Evolutionary conservation across 2,329 filamentous ascomycete species (phyloP).

Genomic region (Pseudopithomyces maydicus): DNA sequence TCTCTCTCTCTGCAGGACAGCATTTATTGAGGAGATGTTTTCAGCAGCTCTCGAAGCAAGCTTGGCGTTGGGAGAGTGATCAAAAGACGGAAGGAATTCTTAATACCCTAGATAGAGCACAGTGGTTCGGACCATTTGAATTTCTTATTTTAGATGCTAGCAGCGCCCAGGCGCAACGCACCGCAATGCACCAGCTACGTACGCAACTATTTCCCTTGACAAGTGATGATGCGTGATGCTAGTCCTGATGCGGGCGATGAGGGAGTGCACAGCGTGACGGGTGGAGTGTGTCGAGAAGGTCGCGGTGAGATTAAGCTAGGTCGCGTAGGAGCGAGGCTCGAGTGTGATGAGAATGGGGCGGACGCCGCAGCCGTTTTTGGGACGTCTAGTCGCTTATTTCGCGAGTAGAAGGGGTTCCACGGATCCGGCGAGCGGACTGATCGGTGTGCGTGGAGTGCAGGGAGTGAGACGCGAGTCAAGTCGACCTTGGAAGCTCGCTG

Average conservation of each 20-base stretch:
- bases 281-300: background rate
- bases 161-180: background rate
- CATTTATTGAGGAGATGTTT: conserved; percentile 12
- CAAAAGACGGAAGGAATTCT: conserved; percentile 25
- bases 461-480: conserved; percentile 3
- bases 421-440: background rate
- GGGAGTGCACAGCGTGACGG: background rate
- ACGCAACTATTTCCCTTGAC: background rate
- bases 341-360: background rate
- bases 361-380: conserved; percentile 1
- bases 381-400: background rate
- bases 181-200: background rate
- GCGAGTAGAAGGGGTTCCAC: background rate
- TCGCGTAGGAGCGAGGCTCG: background rate
- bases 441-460: conserved; percentile 6
- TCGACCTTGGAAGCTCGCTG: too few species aligned
- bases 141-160: conserved; percentile 12
- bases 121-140: conserved; percentile 20
- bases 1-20: conserved; percentile 16
- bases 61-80: conserved; percentile 18
- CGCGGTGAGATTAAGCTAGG: background rate
- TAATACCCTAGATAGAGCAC: conserved; percentile 1
- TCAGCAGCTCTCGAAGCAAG: conserved; percentile 8
- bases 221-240: background rate
- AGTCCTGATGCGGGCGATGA: background rate